These are phyloP conservation scores for Byssothecium circinans DNA, from an alignment of 2,329 filamentous ascomycete species.

Conservation along the genomic window DNA sequence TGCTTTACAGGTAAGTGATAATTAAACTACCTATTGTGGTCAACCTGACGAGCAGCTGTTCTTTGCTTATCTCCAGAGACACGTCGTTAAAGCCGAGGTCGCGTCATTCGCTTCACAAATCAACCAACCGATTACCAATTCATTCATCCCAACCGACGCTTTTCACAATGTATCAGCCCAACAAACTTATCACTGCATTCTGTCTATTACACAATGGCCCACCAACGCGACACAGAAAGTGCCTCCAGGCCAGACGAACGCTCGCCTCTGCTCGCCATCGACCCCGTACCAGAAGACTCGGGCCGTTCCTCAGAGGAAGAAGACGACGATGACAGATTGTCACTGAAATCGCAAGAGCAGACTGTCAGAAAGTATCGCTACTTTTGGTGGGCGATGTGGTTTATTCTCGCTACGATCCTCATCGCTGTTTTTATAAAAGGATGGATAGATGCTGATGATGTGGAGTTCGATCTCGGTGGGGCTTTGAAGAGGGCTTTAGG, in stretches of 20 bases:
- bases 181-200: not conserved
- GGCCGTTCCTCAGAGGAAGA: slow-evolving; percentile 5
- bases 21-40: too few species aligned
- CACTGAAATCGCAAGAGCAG: slow-evolving; percentile 15
- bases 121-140: slow-evolving; percentile 5
- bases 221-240: slow-evolving; percentile 14
- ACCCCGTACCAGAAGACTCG: not conserved
- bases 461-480: slow-evolving; percentile 31
- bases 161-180: not conserved
- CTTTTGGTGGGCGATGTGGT: slow-evolving; percentile 19
- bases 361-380: slow-evolving; percentile 18
- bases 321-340: slow-evolving; percentile 6
- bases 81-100: not conserved
- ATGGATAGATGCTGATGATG: slow-evolving; percentile 32
- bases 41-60: too few species aligned
- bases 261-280: slow-evolving; percentile 21
- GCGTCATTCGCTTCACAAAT: slow-evolving; percentile 5
- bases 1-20: too few species aligned
- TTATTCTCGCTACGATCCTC: slow-evolving; percentile 14
- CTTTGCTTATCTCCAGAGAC: not conserved
- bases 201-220: slow-evolving; percentile 10
- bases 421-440: slow-evolving; percentile 28
- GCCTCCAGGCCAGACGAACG: slow-evolving; percentile 17
- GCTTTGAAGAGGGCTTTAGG: slow-evolving; percentile 30
- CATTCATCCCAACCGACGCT: not conserved